Base-by-base conservation (phyloP, 208 protist species). In the Acanthamoeba healyi region DNA sequence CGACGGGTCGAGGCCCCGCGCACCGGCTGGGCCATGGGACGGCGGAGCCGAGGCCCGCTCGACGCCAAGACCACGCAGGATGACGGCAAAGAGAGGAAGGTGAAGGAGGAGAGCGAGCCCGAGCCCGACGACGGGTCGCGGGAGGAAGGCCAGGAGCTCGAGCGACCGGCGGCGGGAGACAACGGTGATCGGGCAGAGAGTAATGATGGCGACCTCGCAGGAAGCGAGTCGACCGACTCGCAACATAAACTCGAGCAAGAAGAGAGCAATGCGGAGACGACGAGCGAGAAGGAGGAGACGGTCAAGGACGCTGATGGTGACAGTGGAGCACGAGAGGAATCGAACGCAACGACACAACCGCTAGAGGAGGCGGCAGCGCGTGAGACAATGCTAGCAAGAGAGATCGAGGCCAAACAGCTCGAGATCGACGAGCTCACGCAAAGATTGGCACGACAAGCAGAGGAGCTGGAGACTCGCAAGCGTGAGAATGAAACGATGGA, bases 21-120 rank as follows among this genome's bases (percentile, higher is more conserved):
- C 36, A 19, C 9, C 38, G 79, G 74, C 26, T 44, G 44, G 74
- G 34, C 74, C 26, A 84, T 84, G 74, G 74, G 79, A 40, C 79
- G 79, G 29, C 49, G 61, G 32, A 61, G 79, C 46, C 79, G 32
- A 26, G 49, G 49, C 0, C 29, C 46, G 9, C 9, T 15, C 44
- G 14, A 40, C 0, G 79, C 38, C 42, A 24, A 40, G 44, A 15
- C 42, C 22, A 7, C n/a, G 17, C 79, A 87, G 49, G 79, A 87
- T n/a, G 42, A 15, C n/a, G 79, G 34, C 0, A 87, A 51, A 44
- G 79, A 87, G 10, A 61, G 61, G 34, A 51, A 87, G 42, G 34
- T 40, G 1, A 24, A 87, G 15, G 40, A 51, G n/a, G 74, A 54
- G 14, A 49, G 34, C 38, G 36, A 82, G n/a, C n/a, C n/a, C 15